These are phyloP conservation scores for Pseudopediastrum boryanum DNA, from an alignment of 139 green algal genomes.

Conservation along the genomic window DNA sequence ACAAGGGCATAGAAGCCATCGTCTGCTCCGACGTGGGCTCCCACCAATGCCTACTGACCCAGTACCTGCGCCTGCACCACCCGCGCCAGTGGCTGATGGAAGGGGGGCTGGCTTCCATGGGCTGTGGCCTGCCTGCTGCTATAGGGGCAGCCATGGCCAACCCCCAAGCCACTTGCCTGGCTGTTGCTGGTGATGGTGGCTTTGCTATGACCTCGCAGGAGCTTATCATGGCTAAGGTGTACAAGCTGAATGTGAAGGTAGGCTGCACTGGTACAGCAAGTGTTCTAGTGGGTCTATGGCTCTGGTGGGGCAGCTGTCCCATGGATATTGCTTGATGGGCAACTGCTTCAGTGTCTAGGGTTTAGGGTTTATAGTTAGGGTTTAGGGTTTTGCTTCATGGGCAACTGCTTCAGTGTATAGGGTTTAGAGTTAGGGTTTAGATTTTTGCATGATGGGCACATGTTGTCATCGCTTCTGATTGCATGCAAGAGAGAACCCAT, in stretches of 20 bases:
- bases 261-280: too few relatives aligned
- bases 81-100: conserved; percentile 6
- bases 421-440: too few relatives aligned
- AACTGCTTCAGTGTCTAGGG: too few relatives aligned
- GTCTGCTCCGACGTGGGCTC: neutral
- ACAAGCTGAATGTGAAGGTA: conserved; percentile 15
- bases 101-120: conserved; percentile 1
- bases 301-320: too few relatives aligned
- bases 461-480: too few relatives aligned
- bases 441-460: too few relatives aligned
- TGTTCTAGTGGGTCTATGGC: too few relatives aligned
- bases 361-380: too few relatives aligned
- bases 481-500: too few relatives aligned
- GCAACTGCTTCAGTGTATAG: too few relatives aligned
- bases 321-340: too few relatives aligned
- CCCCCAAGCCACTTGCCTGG: conserved; percentile 3
- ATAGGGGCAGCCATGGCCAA: neutral
- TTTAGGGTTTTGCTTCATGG: too few relatives aligned
- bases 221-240: conserved; percentile 10
- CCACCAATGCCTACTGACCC: conserved; percentile 7
- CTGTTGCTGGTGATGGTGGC: conserved; percentile 1
- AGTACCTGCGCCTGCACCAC: neutral
- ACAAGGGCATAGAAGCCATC: neutral
- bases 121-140: conserved; percentile 5
- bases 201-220: conserved; percentile 11